Percentiles rank a stretch among this genome's conserved stretches.
Evolutionary conservation across 2,329 filamentous ascomycete species (phyloP).

Genomic region (Exophiala alcalophila): DNA sequence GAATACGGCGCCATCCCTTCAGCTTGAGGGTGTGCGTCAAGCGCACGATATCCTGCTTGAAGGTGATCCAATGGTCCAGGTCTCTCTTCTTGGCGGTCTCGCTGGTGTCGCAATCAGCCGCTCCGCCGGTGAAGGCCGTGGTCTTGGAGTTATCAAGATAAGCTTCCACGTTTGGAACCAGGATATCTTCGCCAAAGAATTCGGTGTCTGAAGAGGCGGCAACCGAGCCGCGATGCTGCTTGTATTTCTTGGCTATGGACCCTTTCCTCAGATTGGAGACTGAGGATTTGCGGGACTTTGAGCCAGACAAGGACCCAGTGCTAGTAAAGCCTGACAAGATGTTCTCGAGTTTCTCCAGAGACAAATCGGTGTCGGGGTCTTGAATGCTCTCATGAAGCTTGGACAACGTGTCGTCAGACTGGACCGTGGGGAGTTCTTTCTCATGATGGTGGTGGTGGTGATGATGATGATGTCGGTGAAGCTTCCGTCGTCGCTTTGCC

Average conservation of each 20-base stretch:
- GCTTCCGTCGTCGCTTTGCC: constrained; percentile 60
- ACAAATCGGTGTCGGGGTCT: constrained; percentile 43
- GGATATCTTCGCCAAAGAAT: constrained; percentile 68
- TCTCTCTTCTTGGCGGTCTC: constrained; percentile 61
- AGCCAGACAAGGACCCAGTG: constrained; percentile 32
- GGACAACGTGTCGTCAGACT: constrained; percentile 5
- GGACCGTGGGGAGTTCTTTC: constrained; percentile 32
- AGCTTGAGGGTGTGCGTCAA: constrained; percentile 83
- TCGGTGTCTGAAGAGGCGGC: constrained; percentile 79
- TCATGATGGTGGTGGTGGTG: constrained; percentile 40
- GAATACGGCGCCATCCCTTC: constrained; percentile 85
- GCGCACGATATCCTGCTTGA: constrained; percentile 89
- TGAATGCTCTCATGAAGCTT: constrained; percentile 1
- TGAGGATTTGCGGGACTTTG: constrained; percentile 21
- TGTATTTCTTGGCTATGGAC: constrained; percentile 43
- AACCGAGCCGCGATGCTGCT: constrained; percentile 43
- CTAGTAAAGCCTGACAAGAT: constrained; percentile 55
- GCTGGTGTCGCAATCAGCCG: constrained; percentile 45
- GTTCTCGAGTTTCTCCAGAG: constrained; percentile 74
- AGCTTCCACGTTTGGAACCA: constrained; percentile 83
- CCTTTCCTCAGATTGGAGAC: constrained; percentile 39
- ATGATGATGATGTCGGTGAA: constrained; percentile 45
- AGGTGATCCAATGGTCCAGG: constrained; percentile 72
- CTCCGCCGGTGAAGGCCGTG: constrained; percentile 66
- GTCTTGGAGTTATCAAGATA: constrained; percentile 88